A percentile compares a stretch with the other conserved stretches of the same genome.
Conservation (phyloP, 2,329 filamentous ascomycete genomes). For the Aspergillus sp. region DNA sequence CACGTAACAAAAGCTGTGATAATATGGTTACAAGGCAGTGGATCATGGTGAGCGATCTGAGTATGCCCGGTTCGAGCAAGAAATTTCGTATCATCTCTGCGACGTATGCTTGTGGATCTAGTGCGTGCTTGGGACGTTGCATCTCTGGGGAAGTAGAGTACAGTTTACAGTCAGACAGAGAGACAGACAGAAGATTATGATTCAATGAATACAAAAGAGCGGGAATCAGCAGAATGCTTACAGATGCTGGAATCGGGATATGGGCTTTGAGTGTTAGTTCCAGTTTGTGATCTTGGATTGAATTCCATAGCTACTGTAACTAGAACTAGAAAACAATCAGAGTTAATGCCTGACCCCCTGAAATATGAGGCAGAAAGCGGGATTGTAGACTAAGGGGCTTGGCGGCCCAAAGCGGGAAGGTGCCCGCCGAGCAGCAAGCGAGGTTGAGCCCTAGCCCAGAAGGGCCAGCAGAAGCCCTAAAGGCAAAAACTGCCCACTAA, state of each 20-base stretch:
- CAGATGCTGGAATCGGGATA: neutral
- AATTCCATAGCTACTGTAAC: no score
- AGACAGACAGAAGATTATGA: neutral
- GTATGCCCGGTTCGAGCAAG: neutral
- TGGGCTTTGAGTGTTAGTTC: neutral
- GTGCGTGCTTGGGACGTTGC: neutral
- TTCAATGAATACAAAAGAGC: neutral
- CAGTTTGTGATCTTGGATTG: neutral
- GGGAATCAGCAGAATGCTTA: neutral
- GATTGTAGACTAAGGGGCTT: slow-evolving; percentile 13
- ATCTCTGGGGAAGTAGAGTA: slow-evolving; percentile 1
- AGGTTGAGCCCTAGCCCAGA: slow-evolving; percentile 46
- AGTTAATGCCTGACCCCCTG: neutral
- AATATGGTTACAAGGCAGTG: slow-evolving; percentile 2
- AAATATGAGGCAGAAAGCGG: neutral
- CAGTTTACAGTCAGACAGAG: neutral
- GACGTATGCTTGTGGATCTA: neutral
- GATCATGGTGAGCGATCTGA: neutral
- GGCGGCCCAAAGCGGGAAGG: slow-evolving; percentile 26
- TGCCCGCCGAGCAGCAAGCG: slow-evolving; percentile 32
- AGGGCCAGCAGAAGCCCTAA: slow-evolving; percentile 35
- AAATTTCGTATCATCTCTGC: neutral
- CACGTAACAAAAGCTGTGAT: neutral
- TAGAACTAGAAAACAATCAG: no score
- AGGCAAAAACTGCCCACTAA: slow-evolving; percentile 45